Evolutionary conservation across 2,329 filamentous ascomycete species (phyloP).

Genomic region (Triangularia setosa): DNA sequence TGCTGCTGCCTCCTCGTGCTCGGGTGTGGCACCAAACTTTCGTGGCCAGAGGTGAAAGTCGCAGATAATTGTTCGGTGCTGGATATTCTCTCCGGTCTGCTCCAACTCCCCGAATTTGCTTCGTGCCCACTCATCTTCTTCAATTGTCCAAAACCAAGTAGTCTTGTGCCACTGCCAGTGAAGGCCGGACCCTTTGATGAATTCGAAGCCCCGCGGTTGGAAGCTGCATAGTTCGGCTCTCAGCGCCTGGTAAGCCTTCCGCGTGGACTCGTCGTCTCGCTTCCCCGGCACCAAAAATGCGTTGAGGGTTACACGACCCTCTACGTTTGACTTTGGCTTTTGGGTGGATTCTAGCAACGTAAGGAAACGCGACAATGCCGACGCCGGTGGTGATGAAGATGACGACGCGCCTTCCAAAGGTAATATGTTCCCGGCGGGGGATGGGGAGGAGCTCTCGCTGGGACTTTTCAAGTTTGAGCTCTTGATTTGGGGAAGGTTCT

Average conservation of each 20-base stretch:
- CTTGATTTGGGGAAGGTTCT: conserved; percentile 13
- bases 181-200: neutral
- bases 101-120: conserved; percentile 2
- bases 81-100: neutral
- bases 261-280: neutral
- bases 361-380: neutral
- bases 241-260: neutral
- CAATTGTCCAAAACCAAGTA: neutral
- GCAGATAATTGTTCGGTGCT: conserved; percentile 14
- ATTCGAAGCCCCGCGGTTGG: neutral
- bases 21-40: neutral
- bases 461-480: neutral
- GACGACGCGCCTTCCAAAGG: neutral
- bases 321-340: neutral
- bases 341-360: conserved; percentile 1
- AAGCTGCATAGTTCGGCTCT: neutral
- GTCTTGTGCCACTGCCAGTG: neutral
- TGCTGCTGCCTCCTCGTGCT: conserved; percentile 16
- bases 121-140: neutral
- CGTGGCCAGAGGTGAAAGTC: conserved; percentile 14
- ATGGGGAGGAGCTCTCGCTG: conserved; percentile 5
- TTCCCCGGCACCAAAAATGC: neutral
- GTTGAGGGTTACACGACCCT: conserved; percentile 1
- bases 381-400: neutral
- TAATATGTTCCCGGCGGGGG: conserved; percentile 9